Conservation (phyloP, 2,329 filamentous ascomycete species). For the Thermoascus crustaceus region DNA sequence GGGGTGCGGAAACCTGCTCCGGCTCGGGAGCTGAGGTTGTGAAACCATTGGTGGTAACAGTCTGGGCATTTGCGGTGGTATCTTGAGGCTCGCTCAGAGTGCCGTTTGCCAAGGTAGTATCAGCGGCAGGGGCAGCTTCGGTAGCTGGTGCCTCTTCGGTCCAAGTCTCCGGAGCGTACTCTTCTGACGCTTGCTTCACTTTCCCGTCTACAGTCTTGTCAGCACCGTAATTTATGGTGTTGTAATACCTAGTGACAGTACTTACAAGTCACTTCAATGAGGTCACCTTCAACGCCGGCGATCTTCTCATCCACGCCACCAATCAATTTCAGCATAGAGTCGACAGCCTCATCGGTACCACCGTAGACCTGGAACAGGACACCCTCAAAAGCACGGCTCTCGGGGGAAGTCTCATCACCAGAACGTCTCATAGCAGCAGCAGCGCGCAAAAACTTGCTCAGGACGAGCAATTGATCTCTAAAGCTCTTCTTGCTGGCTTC, state of each 20-base stretch:
- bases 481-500: slow-evolving; percentile 41
- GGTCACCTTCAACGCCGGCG: slow-evolving; percentile 47
- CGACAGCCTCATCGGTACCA: slow-evolving; percentile 51
- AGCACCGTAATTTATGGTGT: neutral
- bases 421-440: slow-evolving; percentile 53
- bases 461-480: slow-evolving; percentile 47
- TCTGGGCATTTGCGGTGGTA: slow-evolving; percentile 46
- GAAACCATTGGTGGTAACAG: slow-evolving; percentile 44
- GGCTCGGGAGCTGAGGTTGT: slow-evolving; percentile 9
- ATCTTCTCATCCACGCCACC: slow-evolving; percentile 52
- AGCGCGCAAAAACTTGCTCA: slow-evolving; percentile 55
- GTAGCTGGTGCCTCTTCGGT: slow-evolving; percentile 37
- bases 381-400: slow-evolving; percentile 56
- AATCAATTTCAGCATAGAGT: slow-evolving; percentile 53
- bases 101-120: slow-evolving; percentile 54
- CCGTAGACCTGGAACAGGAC: slow-evolving; percentile 56
- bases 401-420: slow-evolving; percentile 49
- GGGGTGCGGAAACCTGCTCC: slow-evolving; percentile 21
- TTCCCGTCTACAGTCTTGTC: slow-evolving; percentile 37
- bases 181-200: slow-evolving; percentile 43
- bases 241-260: slow-evolving; percentile 11
- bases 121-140: slow-evolving; percentile 35
- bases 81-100: slow-evolving; percentile 52
- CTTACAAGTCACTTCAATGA: slow-evolving; percentile 51
- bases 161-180: slow-evolving; percentile 38